phyloP scores from a whole-genome alignment of 495 filamentous ascomycete genomes.

The Aspergillus steynii region DNA sequence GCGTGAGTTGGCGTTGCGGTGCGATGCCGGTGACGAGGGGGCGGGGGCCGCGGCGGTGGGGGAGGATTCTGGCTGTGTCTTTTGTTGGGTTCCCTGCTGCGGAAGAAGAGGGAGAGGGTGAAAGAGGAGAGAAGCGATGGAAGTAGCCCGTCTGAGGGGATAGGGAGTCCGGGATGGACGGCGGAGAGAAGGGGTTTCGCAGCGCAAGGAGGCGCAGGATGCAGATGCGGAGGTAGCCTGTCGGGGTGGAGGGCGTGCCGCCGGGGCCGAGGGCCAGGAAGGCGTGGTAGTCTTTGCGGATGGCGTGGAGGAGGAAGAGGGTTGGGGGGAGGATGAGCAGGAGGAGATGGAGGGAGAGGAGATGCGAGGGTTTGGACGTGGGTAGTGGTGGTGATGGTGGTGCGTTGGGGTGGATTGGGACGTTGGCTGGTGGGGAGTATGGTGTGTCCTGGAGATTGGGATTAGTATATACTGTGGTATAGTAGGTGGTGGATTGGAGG shows the following conservation, averaged over 20 bases:
- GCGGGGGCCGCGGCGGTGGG: conserved; percentile 59
- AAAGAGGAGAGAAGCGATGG: not conserved
- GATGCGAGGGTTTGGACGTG: not conserved
- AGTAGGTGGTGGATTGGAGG: not conserved
- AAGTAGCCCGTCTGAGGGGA: conserved; percentile 50
- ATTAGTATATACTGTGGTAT: not conserved
- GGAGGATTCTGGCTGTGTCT: conserved; percentile 34
- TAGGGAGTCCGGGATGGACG: conserved; percentile 29
- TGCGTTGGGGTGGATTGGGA: not conserved
- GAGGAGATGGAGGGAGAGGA: conserved; percentile 10
- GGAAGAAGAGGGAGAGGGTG: too few relatives aligned
- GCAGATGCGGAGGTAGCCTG: conserved; percentile 71
- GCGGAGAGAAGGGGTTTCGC: conserved; percentile 34
- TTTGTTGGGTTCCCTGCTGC: too few relatives aligned
- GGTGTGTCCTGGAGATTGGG: not conserved
- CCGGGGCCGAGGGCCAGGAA: conserved; percentile 80
- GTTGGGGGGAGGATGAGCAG: conserved; percentile 43
- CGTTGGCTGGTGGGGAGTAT: not conserved
- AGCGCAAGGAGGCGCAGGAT: conserved; percentile 52
- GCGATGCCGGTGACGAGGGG: conserved; percentile 73
- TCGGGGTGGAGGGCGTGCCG: conserved; percentile 72
- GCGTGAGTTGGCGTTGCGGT: conserved; percentile 74
- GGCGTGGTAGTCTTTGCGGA: conserved; percentile 73
- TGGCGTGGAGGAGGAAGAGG: conserved; percentile 53
- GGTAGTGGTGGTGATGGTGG: not conserved